Conservation (phyloP, 805 yeast genomes). For the Wickerhamomyces sydowiorum region DNA sequence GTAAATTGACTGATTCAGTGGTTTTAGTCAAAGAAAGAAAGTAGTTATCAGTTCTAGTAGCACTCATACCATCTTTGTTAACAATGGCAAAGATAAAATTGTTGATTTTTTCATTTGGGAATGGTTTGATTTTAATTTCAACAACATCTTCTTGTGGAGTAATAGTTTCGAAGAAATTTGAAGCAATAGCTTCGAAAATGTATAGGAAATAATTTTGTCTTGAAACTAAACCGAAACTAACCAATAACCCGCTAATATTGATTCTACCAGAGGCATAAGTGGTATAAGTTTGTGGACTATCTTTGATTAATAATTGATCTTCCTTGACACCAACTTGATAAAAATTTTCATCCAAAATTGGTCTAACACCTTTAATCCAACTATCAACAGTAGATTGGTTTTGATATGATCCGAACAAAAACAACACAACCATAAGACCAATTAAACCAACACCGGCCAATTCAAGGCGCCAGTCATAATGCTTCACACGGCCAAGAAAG, state of each 20-base stretch:
- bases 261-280: conserved; percentile 88
- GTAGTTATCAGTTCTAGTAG: conserved; percentile 69
- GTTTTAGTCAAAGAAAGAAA: conserved; percentile 82
- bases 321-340: conserved; percentile 63
- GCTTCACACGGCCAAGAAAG: conserved; percentile 47
- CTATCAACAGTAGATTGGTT: conserved; percentile 52
- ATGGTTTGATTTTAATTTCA: conserved; percentile 54
- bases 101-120: conserved; percentile 26
- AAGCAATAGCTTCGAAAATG: conserved; percentile 55
- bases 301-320: conserved; percentile 47
- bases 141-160: conserved; percentile 55
- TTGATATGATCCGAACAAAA: conserved; percentile 50
- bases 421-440: conserved; percentile 41
- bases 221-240: conserved; percentile 60
- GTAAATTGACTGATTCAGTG: conserved; percentile 63
- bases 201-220: conserved; percentile 76
- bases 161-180: conserved; percentile 50
- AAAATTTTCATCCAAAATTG: conserved; percentile 61
- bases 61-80: conserved; percentile 77
- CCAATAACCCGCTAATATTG: conserved; percentile 58
- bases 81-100: conserved; percentile 81
- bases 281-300: conserved; percentile 49
- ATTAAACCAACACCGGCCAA: conserved; percentile 46
- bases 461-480: conserved; percentile 79
- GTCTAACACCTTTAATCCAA: conserved; percentile 44